phyloP scores from a whole-genome alignment of 495 filamentous ascomycete species.

The Hypoxylon trugodes region DNA sequence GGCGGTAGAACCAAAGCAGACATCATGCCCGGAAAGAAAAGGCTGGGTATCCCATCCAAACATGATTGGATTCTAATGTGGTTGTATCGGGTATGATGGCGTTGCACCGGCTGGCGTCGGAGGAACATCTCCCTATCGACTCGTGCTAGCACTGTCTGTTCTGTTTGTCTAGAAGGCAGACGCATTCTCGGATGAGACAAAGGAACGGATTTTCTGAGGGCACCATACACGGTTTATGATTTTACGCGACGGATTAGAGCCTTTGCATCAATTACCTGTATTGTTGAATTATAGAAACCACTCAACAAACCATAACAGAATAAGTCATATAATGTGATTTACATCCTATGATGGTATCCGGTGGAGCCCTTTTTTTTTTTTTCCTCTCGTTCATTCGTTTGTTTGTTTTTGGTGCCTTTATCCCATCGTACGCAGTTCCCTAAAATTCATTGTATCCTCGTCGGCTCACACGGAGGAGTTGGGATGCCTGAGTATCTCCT shows the following conservation, averaged over 20 bases:
- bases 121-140: slow-evolving; percentile 24
- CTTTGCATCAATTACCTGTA: not conserved
- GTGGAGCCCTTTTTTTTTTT: no score
- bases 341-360: no score
- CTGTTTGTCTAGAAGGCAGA: slow-evolving; percentile 6
- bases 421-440: no score
- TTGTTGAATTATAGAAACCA: slow-evolving; percentile 4
- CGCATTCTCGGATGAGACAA: slow-evolving; percentile 7
- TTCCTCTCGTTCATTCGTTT: no score
- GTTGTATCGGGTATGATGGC: slow-evolving; percentile 11
- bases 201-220: slow-evolving; percentile 5
- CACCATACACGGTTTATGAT: not conserved
- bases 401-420: no score
- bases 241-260: not conserved
- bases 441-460: no score
- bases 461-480: no score
- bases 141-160: not conserved
- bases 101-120: slow-evolving; percentile 13
- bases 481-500: no score
- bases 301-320: no score
- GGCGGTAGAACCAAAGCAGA: slow-evolving; percentile 24
- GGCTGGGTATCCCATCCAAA: not conserved
- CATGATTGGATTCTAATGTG: not conserved
- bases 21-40: not conserved
- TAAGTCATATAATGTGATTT: no score